Conservation (phyloP, 1,284 basidiomycete genomes). For the Singerocomus rubriflavus region DNA sequence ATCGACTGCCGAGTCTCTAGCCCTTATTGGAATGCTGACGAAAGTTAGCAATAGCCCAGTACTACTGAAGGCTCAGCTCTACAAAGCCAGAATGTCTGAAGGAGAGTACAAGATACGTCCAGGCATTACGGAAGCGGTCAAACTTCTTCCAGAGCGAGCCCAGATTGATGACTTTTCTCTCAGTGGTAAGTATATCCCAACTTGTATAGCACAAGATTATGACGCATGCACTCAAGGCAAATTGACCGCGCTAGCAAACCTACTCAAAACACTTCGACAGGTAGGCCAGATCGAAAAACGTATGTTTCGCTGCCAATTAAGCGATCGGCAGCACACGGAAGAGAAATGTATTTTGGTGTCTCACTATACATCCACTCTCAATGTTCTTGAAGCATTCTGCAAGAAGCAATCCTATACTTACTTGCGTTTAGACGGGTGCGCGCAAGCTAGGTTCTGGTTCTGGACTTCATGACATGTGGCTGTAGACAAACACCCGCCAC, state of each 20-base stretch:
- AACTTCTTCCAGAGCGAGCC: slow-evolving; percentile 62
- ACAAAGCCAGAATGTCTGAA: slow-evolving; percentile 35
- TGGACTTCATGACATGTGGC: neutral
- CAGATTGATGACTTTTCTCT: slow-evolving; percentile 68
- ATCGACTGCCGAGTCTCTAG: slow-evolving; percentile 78
- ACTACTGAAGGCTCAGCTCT: slow-evolving; percentile 60
- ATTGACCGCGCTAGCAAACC: slow-evolving; percentile 68
- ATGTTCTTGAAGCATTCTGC: slow-evolving; percentile 88
- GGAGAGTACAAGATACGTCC: slow-evolving; percentile 41
- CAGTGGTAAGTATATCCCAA: slow-evolving; percentile 54
- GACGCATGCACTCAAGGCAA: slow-evolving; percentile 59
- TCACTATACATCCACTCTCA: slow-evolving; percentile 88
- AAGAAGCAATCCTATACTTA: slow-evolving; percentile 74
- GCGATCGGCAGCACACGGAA: slow-evolving; percentile 55
- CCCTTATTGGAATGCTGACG: slow-evolving; percentile 75
- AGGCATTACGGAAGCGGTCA: slow-evolving; percentile 61
- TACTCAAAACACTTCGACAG: slow-evolving; percentile 66
- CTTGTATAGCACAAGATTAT: neutral
- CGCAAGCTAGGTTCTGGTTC: neutral
- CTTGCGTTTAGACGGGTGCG: slow-evolving; percentile 86
- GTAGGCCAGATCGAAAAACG: slow-evolving; percentile 35
- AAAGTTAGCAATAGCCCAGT: slow-evolving; percentile 95
- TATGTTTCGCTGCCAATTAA: slow-evolving; percentile 7
- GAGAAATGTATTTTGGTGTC: slow-evolving; percentile 95
- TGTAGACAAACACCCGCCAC: slow-evolving; percentile 72